Evolutionary conservation across 495 filamentous ascomycete species (phyloP).

Genomic region (Cryomyces minteri): DNA sequence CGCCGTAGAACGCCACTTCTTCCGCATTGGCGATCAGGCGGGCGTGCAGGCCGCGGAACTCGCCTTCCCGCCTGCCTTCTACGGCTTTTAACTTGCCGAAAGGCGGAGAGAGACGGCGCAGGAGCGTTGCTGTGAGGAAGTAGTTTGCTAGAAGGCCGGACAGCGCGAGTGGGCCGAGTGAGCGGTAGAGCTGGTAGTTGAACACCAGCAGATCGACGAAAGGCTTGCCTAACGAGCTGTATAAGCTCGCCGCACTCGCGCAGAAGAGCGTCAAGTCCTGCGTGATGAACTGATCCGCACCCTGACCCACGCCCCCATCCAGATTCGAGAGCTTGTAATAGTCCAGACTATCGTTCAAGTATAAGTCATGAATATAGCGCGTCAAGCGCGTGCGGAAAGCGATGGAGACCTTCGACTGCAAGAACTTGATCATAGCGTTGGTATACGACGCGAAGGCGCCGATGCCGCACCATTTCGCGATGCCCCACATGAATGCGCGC

Average conservation of each 20-base stretch:
- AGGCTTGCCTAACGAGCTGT: slow-evolving; percentile 91
- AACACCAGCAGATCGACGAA: slow-evolving; percentile 91
- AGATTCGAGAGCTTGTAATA: slow-evolving; percentile 94
- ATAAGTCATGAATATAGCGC: slow-evolving; percentile 93
- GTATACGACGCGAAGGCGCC: slow-evolving; percentile 70
- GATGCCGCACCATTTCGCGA: slow-evolving; percentile 66
- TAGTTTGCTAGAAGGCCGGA: slow-evolving; percentile 80
- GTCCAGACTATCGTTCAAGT: slow-evolving; percentile 81
- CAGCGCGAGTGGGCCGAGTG: slow-evolving; percentile 74
- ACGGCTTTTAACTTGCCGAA: slow-evolving; percentile 95
- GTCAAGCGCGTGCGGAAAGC: slow-evolving; percentile 94
- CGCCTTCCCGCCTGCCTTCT: slow-evolving; percentile 82
- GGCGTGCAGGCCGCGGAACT: slow-evolving; percentile 79
- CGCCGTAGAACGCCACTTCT: slow-evolving; percentile 97
- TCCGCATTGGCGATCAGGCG: slow-evolving; percentile 92
- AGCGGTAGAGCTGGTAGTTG: slow-evolving; percentile 89
- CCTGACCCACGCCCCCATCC: slow-evolving; percentile 81
- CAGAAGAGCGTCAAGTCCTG: slow-evolving; percentile 95
- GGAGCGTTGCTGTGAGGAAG: slow-evolving; percentile 72
- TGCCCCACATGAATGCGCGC: slow-evolving; percentile 69
- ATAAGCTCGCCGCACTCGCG: slow-evolving; percentile 74
- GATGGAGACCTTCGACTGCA: slow-evolving; percentile 95
- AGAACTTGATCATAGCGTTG: slow-evolving; percentile 94
- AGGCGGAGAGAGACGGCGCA: slow-evolving; percentile 74
- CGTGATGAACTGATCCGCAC: slow-evolving; percentile 93